Evolutionary conservation across 2,329 filamentous ascomycete species (phyloP).

Genomic region (Neonectria magnoliae): DNA sequence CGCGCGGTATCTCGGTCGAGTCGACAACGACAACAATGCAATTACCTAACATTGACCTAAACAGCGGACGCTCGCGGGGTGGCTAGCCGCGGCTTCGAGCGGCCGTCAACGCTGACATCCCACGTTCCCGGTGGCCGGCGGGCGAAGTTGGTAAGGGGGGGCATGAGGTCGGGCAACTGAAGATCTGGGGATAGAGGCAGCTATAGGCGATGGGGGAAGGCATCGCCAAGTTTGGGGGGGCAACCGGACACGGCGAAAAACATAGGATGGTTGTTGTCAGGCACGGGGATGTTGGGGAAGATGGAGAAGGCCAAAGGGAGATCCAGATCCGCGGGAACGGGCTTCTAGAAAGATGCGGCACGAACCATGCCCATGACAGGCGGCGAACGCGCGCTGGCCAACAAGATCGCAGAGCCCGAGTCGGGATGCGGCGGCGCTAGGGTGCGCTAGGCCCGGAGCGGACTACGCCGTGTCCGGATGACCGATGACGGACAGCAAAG

Average conservation of each 20-base stretch:
- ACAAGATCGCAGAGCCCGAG: slow-evolving; percentile 23
- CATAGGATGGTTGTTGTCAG: slow-evolving; percentile 37
- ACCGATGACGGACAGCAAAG: slow-evolving; percentile 31
- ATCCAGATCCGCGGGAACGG: slow-evolving; percentile 21
- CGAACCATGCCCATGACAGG: slow-evolving; percentile 1
- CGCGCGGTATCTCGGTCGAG: slow-evolving; percentile 1
- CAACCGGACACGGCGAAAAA: slow-evolving; percentile 40
- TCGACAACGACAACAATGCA: slow-evolving; percentile 23
- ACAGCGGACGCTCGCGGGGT: slow-evolving; percentile 15
- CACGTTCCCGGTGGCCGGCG: slow-evolving; percentile 33
- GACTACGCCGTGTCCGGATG: slow-evolving; percentile 31
- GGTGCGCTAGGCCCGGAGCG: slow-evolving; percentile 22
- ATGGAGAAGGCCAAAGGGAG: slow-evolving; percentile 16
- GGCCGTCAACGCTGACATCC: slow-evolving; percentile 35
- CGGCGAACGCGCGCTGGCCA: slow-evolving; percentile 18
- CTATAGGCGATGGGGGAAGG: background rate
- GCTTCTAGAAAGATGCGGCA: slow-evolving; percentile 25
- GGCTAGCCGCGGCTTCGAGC: slow-evolving; percentile 37
- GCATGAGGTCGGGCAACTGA: background rate
- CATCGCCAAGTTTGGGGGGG: background rate
- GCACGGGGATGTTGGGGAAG: slow-evolving; percentile 29
- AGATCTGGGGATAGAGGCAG: background rate
- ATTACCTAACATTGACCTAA: slow-evolving; percentile 41
- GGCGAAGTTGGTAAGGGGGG: slow-evolving; percentile 14
- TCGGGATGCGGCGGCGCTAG: slow-evolving; percentile 11